Conservation (phyloP, 1,139 yeast species). For the Candida frijolesensis region DNA sequence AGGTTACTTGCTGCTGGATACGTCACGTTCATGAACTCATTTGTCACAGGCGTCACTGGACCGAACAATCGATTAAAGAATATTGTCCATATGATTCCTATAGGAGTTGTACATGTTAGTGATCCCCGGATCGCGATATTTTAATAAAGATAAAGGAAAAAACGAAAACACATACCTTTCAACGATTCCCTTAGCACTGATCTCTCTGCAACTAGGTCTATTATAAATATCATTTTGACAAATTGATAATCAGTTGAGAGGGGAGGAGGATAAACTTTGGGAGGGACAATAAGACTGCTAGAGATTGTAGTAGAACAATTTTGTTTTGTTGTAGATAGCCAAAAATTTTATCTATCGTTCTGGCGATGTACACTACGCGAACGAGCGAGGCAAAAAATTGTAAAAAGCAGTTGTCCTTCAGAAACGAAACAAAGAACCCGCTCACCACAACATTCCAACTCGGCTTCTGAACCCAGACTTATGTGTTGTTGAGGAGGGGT, state of each 20-base stretch:
- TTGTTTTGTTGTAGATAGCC: background rate
- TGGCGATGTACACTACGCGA: background rate
- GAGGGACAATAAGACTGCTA: too few species aligned
- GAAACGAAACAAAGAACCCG: background rate
- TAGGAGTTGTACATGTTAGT: conserved; percentile 17
- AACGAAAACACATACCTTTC: conserved; percentile 37
- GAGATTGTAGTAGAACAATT: background rate
- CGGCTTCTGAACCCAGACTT: background rate
- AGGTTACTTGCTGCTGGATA: conserved; percentile 47
- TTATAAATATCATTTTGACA: conserved; percentile 37
- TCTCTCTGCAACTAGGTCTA: conserved; percentile 42
- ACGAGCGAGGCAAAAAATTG: background rate
- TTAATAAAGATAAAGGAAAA: background rate
- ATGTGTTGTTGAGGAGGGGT: too few species aligned
- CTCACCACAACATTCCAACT: background rate
- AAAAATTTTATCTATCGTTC: background rate
- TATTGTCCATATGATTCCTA: conserved; percentile 66
- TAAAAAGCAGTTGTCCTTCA: background rate
- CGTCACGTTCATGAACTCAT: conserved; percentile 45
- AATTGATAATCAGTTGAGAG: too few species aligned
- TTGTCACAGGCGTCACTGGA: conserved; percentile 56
- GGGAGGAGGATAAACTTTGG: too few species aligned
- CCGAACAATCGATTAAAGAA: conserved; percentile 75
- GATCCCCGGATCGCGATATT: background rate
- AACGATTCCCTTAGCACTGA: conserved; percentile 47